Evolutionary conservation across 2,329 filamentous ascomycete genomes (phyloP).

Genomic region (Pseudophaeomoniella oleicola): DNA sequence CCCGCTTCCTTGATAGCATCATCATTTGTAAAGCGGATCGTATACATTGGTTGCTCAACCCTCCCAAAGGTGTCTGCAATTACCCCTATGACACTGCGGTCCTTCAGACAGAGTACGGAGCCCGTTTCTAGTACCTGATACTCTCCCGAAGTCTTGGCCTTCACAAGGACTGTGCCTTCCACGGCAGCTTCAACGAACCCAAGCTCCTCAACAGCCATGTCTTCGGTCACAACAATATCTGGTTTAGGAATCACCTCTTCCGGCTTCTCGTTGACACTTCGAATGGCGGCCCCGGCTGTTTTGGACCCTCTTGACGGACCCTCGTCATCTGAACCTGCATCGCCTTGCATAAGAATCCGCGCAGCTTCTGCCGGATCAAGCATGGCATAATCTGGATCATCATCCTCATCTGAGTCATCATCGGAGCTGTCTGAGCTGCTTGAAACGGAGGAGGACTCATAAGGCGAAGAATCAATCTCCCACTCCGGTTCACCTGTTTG

Average conservation of each 20-base stretch:
- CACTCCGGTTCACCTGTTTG: conserved; percentile 51
- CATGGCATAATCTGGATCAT: conserved; percentile 52
- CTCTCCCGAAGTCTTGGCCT: conserved; percentile 63
- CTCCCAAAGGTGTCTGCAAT: conserved; percentile 77
- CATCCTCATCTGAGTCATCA: conserved; percentile 14
- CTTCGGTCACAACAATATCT: conserved; percentile 58
- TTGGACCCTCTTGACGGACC: conserved; percentile 36
- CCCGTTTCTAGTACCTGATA: conserved; percentile 73
- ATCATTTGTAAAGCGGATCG: conserved; percentile 56
- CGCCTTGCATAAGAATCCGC: conserved; percentile 72
- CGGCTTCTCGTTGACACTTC: conserved; percentile 65
- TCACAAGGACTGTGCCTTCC: conserved; percentile 64
- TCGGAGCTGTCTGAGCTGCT: conserved; percentile 38
- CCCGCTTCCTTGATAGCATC: conserved; percentile 54
- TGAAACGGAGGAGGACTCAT: conserved; percentile 46
- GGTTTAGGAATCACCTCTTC: conserved; percentile 58
- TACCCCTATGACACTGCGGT: conserved; percentile 63
- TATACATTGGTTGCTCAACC: conserved; percentile 76
- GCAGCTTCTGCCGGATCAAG: conserved; percentile 72
- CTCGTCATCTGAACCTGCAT: conserved; percentile 67
- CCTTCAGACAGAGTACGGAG: conserved; percentile 65
- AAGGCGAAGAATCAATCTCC: conserved; percentile 67
- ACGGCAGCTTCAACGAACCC: conserved; percentile 65
- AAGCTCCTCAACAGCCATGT: conserved; percentile 63
- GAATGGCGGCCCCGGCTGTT: conserved; percentile 35